These are phyloP conservation scores for Tetrapyrgos nigripes DNA, from an alignment of 1,284 basidiomycete species.

Conservation along the genomic window DNA sequence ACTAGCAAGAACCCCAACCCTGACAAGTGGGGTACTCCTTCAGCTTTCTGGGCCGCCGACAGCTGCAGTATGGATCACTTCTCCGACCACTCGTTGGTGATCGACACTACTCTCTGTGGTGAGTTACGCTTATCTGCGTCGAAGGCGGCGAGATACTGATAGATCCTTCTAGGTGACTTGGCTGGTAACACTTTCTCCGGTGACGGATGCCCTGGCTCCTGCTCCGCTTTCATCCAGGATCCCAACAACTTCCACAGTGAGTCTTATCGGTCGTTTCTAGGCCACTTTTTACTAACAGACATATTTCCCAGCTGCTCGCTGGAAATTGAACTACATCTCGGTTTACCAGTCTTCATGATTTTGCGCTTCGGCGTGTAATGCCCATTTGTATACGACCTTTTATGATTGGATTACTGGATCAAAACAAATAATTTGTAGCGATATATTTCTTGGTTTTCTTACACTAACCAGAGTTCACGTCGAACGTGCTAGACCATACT, in stretches of 20 bases:
- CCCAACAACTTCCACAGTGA: conserved; percentile 56
- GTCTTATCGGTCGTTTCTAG: conserved; percentile 21
- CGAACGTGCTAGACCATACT: too few species aligned
- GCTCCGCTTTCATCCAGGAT: conserved; percentile 58
- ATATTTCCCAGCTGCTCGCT: conserved; percentile 8
- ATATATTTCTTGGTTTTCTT: too few species aligned
- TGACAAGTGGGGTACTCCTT: conserved; percentile 69
- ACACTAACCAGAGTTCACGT: too few species aligned
- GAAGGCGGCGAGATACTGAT: too few species aligned
- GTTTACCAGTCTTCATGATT: conserved; percentile 17
- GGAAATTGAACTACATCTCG: conserved; percentile 22
- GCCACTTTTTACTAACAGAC: not conserved
- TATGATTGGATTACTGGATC: not conserved
- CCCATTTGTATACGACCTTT: not conserved
- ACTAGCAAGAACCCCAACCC: conserved; percentile 52
- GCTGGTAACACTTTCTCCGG: conserved; percentile 54
- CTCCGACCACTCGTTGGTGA: conserved; percentile 54
- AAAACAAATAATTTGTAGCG: not conserved
- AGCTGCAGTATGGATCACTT: conserved; percentile 80
- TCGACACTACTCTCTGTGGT: conserved; percentile 52
- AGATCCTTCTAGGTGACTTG: too few species aligned
- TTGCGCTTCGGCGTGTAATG: too few species aligned
- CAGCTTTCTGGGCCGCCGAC: conserved; percentile 66
- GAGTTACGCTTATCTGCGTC: too few species aligned
- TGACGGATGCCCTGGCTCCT: conserved; percentile 63